Evolutionary conservation across 768 basidiomycete species (phyloP), one percentile per base, ranked within the genome.

Genomic region (Russula sp.): DNA sequence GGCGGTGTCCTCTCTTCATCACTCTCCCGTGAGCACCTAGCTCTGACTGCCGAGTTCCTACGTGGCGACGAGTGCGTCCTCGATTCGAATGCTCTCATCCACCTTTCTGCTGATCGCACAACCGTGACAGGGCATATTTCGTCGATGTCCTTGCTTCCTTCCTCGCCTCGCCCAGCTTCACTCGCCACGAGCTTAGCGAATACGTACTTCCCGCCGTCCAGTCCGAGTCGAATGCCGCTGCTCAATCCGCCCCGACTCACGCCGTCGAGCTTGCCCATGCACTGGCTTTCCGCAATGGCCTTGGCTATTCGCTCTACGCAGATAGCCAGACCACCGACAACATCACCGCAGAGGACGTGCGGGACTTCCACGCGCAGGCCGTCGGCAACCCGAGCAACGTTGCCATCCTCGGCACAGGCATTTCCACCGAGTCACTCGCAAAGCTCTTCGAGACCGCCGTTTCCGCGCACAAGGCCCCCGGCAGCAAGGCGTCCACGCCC

Each of bases 1-100:
- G 96, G 96, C 54, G 96, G 94, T 70, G 82, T 94, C 55, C 80
- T 98, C 66, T 93, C 93, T 29, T 77, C 93, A 60, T 86, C 82
- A 65, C 78, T 98, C 66, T 82, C 87, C 18, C 79, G 96, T 67
- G 96, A 98, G 77, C 87, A 98, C 75, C 80, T 99, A 48, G 86
- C 93, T 62, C 76, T 98, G 72, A 95, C 92, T 25, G 93, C 96
- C 56, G 95, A 98, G 74, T 99, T 97, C 77, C 76, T 98, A 68
- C 84, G 87, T 61, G 94, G 92, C 50, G 93, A 99, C 74, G 95
- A 97, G 96, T 98, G 73, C 77, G 93, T 90, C 11, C 29, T 63
- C 60, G 29, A 7, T 7, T 58, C n/a, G 53, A 5, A 43, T 42
- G 4, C 13, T 32, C 36, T 38, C n/a, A n/a, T 16, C 5, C 10